phyloP scores from a whole-genome alignment of 495 filamentous ascomycete genomes.

The Lasiosphaeria ovina region DNA sequence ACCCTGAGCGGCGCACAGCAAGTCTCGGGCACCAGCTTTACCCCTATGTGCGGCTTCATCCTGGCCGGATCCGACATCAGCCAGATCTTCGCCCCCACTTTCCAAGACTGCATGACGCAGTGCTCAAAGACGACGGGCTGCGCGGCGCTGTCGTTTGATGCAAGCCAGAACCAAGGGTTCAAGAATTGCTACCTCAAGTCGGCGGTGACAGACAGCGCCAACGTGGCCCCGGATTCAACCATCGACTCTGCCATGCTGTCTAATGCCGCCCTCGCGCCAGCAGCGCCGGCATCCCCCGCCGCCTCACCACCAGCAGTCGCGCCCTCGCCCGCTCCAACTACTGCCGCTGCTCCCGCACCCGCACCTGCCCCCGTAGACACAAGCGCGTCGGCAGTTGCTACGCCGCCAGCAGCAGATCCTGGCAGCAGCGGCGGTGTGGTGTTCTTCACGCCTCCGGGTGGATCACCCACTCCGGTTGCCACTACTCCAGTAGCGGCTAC shows the following conservation, averaged over 20 bases:
- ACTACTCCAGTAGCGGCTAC: slow-evolving; percentile 9
- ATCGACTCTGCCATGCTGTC: slow-evolving; percentile 32
- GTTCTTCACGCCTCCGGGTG: slow-evolving; percentile 27
- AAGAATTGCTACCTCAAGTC: slow-evolving; percentile 41
- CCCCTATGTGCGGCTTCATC: slow-evolving; percentile 29
- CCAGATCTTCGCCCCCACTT: slow-evolving; percentile 34
- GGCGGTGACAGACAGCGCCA: slow-evolving; percentile 12
- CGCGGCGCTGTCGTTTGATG: slow-evolving; percentile 30
- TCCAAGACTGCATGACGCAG: slow-evolving; percentile 35
- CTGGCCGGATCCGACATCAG: slow-evolving; percentile 31
- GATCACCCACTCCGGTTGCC: background rate
- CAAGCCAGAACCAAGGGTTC: slow-evolving; percentile 31
- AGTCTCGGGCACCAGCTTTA: slow-evolving; percentile 23
- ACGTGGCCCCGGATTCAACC: slow-evolving; percentile 18
- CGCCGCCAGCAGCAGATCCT: slow-evolving; percentile 4
- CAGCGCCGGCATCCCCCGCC: slow-evolving; percentile 2
- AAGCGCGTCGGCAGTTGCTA: slow-evolving; percentile 15
- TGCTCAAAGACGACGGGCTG: slow-evolving; percentile 29
- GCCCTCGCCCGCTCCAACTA: slow-evolving; percentile 8
- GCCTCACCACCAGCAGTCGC: background rate
- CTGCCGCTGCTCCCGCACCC: slow-evolving; percentile 3
- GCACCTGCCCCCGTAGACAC: slow-evolving; percentile 8
- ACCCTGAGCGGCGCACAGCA: slow-evolving; percentile 18
- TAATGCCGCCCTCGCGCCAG: slow-evolving; percentile 12
- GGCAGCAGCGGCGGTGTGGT: slow-evolving; percentile 11